Evolutionary conservation across 2,329 filamentous ascomycete genomes (phyloP).

Genomic region (Pseudocercospora macadamiae): DNA sequence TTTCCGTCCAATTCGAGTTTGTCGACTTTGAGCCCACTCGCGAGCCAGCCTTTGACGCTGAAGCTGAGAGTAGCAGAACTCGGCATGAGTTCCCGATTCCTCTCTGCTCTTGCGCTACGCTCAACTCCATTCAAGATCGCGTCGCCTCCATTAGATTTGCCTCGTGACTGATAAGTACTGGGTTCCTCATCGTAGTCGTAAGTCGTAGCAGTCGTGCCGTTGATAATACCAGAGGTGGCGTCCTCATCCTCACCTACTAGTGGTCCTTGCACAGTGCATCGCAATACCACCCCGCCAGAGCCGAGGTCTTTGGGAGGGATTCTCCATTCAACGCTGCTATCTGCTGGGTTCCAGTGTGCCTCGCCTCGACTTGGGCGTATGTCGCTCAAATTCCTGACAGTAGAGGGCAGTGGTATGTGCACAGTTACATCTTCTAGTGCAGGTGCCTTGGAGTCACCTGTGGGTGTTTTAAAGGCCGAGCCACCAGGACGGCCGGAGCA

Average conservation of each 20-base stretch:
- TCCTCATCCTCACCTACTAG: conserved; percentile 53
- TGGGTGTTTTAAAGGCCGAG: conserved; percentile 25
- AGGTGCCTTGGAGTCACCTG: conserved; percentile 38
- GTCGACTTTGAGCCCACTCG: conserved; percentile 66
- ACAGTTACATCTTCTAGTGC: conserved; percentile 75
- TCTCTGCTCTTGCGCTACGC: conserved; percentile 17
- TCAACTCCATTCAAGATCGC: conserved; percentile 10
- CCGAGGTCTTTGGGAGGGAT: conserved; percentile 77
- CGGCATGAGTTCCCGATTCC: conserved; percentile 53
- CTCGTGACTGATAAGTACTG: conserved; percentile 42
- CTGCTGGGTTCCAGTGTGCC: conserved; percentile 75
- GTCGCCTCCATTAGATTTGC: conserved; percentile 32
- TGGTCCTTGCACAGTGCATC: conserved; percentile 76
- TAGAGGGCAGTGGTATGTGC: conserved; percentile 74
- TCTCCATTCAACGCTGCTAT: conserved; percentile 77
- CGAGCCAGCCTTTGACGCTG: conserved; percentile 64
- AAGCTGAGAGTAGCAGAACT: conserved; percentile 51
- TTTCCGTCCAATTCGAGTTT: conserved; percentile 67
- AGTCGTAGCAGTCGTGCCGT: conserved; percentile 46
- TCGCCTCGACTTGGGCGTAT: conserved; percentile 81
- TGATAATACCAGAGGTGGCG: conserved; percentile 38
- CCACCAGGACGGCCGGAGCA: conserved; percentile 20
- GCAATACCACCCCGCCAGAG: conserved; percentile 59
- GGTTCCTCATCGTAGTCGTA: conserved; percentile 44
- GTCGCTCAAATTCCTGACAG: conserved; percentile 81